Base-by-base conservation (phyloP, 805 yeast genomes). In the Nakazawaea sp. region DNA sequence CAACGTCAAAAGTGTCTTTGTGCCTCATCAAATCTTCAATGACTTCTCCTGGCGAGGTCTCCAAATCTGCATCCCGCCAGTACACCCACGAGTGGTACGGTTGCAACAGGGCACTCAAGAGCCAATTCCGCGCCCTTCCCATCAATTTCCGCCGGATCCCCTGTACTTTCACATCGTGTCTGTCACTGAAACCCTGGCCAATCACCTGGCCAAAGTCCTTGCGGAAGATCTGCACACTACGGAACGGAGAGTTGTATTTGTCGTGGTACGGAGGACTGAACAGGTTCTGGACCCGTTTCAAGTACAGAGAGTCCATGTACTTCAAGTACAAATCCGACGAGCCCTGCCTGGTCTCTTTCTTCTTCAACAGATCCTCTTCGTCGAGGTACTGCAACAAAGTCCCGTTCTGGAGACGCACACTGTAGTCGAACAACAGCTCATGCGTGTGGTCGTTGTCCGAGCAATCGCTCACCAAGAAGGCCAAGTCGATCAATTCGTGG, bases 51-150 rank as follows among this genome's bases (percentile, higher is more conserved):
- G 90, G 89, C 46, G 84, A 77, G n/a, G 82, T 67, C 51, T 84
- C 95, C 35, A 84, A 78, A 52, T 84, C 95, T 2, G 76, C 92
- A 56, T 84, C 95, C 63, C 95, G 69, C 95, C 95, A 84, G 53
- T 83, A 83, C 10, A 84, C 90, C 95, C 95, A 84, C 1, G 90
- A 81, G 56, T 84, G 95, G 50, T 84, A 80, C 3, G 95, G 87
- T 51, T 81, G 75, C 41, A 84, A 62, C 0, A 92, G 85, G 30
- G 73, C 72, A 1, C 84, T 70, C 5, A 85, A 72, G 32, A 84
- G 61, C 95, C 95, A 84, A 52, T 84, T 84, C 58, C 95, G 68
- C 2, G 94, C 92, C 41, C 90, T 68, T 1, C 89, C 94, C 95
- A 84, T 84, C 47, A 84, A 58, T 52, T 84, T 84, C 46, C 95